Percentiles rank a stretch among this genome's conserved stretches.
phyloP scores from a whole-genome alignment of 75 land plant species.

The Cryptomeria japonica region DNA sequence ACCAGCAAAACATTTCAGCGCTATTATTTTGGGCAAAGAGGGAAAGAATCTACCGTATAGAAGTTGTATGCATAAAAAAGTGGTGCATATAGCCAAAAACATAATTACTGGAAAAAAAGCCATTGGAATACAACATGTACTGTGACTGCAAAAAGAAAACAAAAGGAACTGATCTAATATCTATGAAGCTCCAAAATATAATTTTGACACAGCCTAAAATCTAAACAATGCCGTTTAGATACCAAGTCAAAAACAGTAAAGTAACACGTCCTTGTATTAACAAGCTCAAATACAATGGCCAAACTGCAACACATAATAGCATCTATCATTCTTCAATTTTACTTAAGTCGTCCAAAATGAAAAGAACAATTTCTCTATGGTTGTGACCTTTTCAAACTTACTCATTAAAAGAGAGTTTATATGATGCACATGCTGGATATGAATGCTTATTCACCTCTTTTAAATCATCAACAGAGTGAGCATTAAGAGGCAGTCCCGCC shows the following conservation, averaged over 20 bases:
- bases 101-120: background rate
- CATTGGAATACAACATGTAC: background rate
- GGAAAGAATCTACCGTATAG: background rate
- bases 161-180: background rate
- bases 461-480: conserved; percentile 8
- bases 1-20: background rate
- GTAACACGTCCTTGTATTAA: background rate
- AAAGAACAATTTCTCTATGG: background rate
- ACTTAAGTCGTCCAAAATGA: background rate
- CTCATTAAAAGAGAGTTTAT: background rate
- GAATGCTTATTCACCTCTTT: background rate
- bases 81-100: background rate
- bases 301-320: background rate
- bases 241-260: background rate
- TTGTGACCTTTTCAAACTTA: background rate
- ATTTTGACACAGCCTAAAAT: background rate
- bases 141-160: background rate
- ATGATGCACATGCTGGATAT: background rate
- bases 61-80: background rate
- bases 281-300: background rate
- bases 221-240: background rate
- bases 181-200: background rate
- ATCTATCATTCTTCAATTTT: background rate
- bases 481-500: background rate
- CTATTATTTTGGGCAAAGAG: background rate